Conservation (phyloP, 192 early-diverging fungal genomes). For the Dispira simplex region DNA sequence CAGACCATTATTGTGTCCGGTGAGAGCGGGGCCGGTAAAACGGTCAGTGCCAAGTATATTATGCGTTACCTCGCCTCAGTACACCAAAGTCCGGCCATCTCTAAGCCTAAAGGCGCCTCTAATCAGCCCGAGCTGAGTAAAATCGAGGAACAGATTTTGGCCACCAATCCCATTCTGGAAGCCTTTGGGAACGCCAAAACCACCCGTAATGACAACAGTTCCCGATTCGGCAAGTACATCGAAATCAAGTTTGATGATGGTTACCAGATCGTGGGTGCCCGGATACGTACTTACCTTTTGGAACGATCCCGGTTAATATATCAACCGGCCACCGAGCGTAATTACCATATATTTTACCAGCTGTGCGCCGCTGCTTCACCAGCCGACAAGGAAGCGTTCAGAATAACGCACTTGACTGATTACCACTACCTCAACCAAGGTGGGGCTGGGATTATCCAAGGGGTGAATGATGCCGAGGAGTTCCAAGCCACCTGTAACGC, state of each 20-base stretch:
- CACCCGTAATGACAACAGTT: slow-evolving; percentile 96
- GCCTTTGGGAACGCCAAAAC: slow-evolving; percentile 99
- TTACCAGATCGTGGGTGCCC: slow-evolving; percentile 80
- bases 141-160: slow-evolving; percentile 69
- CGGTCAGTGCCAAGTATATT: slow-evolving; percentile 88
- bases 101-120: slow-evolving; percentile 9
- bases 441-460: slow-evolving; percentile 57
- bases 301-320: slow-evolving; percentile 91
- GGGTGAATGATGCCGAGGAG: slow-evolving; percentile 86
- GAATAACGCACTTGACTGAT: slow-evolving; percentile 51
- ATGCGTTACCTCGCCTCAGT: slow-evolving; percentile 93
- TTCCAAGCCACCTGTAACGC: slow-evolving; percentile 79
- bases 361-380: slow-evolving; percentile 79
- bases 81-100: slow-evolving; percentile 31
- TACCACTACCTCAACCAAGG: slow-evolving; percentile 89
- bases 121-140: slow-evolving; percentile 30
- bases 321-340: slow-evolving; percentile 85
- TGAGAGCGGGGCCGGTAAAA: slow-evolving; percentile 96
- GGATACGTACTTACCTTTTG: slow-evolving; percentile 88
- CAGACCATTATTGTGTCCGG: slow-evolving; percentile 98
- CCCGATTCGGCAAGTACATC: slow-evolving; percentile 97
- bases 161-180: slow-evolving; percentile 99
- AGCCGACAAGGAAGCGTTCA: slow-evolving; percentile 67
- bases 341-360: slow-evolving; percentile 99
- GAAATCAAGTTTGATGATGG: slow-evolving; percentile 85